A percentile compares a stretch with the other conserved stretches of the same genome.
These are phyloP conservation scores for Phytophthora pini DNA, from an alignment of 352 stramenopile species.

Conservation along the genomic window DNA sequence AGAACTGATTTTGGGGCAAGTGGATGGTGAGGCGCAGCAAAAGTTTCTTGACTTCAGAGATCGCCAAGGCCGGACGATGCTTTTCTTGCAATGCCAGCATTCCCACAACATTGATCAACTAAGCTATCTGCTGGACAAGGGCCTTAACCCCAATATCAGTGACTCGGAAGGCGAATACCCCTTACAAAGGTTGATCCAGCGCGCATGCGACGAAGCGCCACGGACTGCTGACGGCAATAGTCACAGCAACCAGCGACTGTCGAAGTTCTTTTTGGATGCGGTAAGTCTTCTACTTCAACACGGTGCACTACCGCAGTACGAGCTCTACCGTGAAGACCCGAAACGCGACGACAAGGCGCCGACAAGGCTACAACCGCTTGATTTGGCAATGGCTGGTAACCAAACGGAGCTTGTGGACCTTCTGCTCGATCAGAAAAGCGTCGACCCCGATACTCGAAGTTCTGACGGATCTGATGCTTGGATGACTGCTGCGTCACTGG, in stretches of 20 bases:
- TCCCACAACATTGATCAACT: constrained; percentile 67
- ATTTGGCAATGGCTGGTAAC: constrained; percentile 60
- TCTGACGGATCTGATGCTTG: constrained; percentile 64
- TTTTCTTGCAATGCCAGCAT: constrained; percentile 84
- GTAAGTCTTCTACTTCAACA: constrained; percentile 61
- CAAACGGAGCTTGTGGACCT: constrained; percentile 56
- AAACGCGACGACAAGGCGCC: constrained; percentile 17
- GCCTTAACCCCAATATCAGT: constrained; percentile 70
- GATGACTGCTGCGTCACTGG: constrained; percentile 56
- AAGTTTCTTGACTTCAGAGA: constrained; percentile 79
- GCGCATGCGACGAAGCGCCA: constrained; percentile 36
- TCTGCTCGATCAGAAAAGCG: constrained; percentile 50
- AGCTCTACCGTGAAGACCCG: constrained; percentile 35
- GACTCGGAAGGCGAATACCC: constrained; percentile 71
- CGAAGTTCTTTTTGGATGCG: constrained; percentile 56
- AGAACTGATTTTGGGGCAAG: constrained; percentile 67
- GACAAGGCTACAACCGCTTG: constrained; percentile 52
- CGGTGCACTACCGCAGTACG: constrained; percentile 53
- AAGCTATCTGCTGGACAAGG: constrained; percentile 74
- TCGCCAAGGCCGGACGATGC: constrained; percentile 76
- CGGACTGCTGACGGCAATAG: constrained; percentile 18
- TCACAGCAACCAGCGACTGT: constrained; percentile 12
- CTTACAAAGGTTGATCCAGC: constrained; percentile 60
- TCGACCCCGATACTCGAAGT: constrained; percentile 41
- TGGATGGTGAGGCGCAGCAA: constrained; percentile 52